phyloP scores from a whole-genome alignment of 306 rosid species.

The Quercus bicolor region DNA sequence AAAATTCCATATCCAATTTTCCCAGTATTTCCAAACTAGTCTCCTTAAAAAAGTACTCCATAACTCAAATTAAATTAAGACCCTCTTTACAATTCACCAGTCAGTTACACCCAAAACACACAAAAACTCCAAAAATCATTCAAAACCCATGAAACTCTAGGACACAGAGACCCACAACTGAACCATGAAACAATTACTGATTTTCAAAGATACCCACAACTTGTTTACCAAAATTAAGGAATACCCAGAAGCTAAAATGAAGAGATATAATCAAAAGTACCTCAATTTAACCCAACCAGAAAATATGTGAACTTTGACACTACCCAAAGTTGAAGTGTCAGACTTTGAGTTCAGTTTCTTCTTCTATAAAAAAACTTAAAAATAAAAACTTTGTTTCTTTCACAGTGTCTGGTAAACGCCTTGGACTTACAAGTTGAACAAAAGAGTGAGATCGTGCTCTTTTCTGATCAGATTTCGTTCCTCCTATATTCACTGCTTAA shows the following conservation, averaged over 20 bases:
- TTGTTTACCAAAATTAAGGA: constrained; percentile 9
- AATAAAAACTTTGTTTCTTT: not conserved
- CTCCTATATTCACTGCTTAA: not conserved
- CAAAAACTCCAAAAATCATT: constrained; percentile 4
- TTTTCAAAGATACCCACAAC: constrained; percentile 15
- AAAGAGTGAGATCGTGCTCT: constrained; percentile 40
- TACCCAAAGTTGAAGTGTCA: constrained; percentile 9
- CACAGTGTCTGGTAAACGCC: not conserved
- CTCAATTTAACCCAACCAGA: constrained; percentile 15
- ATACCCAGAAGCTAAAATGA: constrained; percentile 15
- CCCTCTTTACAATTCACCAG: constrained; percentile 17
- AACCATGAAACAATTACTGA: constrained; percentile 1
- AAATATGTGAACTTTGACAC: constrained; percentile 26
- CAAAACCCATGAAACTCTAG: constrained; percentile 10
- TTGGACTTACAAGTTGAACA: not conserved
- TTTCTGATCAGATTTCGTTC: constrained; percentile 29
- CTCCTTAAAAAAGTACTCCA: constrained; percentile 12
- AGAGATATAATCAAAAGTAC: constrained; percentile 22
- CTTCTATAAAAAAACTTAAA: not conserved
- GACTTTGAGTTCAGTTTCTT: not conserved
- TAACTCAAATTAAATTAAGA: constrained; percentile 13
- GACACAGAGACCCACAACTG: constrained; percentile 1
- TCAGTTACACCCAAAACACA: constrained; percentile 24
- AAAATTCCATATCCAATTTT: constrained; percentile 1
- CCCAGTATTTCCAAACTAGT: constrained; percentile 15